Evolutionary conservation across 164 flowering plant genomes (phyloP).

Genomic region (Chimonanthus praecox): DNA sequence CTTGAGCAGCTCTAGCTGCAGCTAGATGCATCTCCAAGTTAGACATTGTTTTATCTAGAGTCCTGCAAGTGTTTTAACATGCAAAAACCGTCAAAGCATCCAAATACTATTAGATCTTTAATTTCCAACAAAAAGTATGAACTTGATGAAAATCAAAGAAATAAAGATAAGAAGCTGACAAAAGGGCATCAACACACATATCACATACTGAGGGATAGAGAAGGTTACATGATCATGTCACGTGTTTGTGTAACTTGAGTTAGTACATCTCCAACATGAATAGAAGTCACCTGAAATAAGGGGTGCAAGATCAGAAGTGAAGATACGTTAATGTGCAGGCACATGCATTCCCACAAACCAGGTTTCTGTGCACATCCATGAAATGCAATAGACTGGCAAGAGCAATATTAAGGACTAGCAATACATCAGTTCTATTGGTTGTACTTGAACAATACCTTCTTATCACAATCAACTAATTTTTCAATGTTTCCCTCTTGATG

Average conservation of each 20-base stretch:
- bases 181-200: not conserved
- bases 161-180: not conserved
- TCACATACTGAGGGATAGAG: constrained; percentile 7
- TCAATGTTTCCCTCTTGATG: constrained; percentile 26
- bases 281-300: constrained; percentile 40
- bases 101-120: not conserved
- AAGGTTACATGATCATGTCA: constrained; percentile 59
- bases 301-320: constrained; percentile 2
- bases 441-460: constrained; percentile 32
- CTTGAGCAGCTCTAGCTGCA: constrained; percentile 67
- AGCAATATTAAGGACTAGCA: not conserved
- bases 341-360: not conserved
- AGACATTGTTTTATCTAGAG: constrained; percentile 79
- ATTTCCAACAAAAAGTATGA: not conserved
- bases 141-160: not conserved
- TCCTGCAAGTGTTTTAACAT: constrained; percentile 43
- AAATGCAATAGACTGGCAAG: not conserved
- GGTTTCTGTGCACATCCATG: not conserved
- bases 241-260: constrained; percentile 68
- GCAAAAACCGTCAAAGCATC: not conserved
- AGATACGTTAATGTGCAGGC: not conserved
- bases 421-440: not conserved
- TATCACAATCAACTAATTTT: constrained; percentile 45
- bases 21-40: constrained; percentile 80
- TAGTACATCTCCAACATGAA: constrained; percentile 47